Percentiles rank a stretch among this genome's conserved stretches.
Conservation (phyloP, 2,329 filamentous ascomycete genomes). For the Talaromyces funiculosus region DNA sequence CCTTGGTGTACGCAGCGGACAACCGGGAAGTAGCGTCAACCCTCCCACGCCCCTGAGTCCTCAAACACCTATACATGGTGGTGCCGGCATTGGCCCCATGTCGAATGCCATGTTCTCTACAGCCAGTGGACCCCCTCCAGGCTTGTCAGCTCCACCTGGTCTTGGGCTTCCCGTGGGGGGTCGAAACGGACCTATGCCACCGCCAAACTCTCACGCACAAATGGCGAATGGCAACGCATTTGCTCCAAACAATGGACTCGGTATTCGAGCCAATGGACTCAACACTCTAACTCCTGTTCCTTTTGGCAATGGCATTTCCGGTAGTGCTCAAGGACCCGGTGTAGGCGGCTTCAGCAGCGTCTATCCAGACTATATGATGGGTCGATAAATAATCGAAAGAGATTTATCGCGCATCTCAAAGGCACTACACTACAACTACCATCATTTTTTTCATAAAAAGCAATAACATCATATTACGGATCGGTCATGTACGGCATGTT, state of each 20-base stretch:
- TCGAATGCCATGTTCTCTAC: conserved; percentile 60
- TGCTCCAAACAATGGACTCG: conserved; percentile 33
- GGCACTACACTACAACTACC: background rate
- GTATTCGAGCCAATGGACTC: conserved; percentile 32
- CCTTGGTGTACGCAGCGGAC: conserved; percentile 78
- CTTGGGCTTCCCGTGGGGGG: conserved; percentile 43
- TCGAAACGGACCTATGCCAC: conserved; percentile 29
- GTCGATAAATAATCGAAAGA: conserved; percentile 30
- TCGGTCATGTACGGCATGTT: conserved; percentile 40
- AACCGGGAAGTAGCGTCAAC: conserved; percentile 52
- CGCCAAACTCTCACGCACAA: conserved; percentile 25
- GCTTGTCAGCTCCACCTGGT: conserved; percentile 69
- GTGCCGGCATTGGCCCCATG: conserved; percentile 51
- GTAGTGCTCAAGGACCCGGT: conserved; percentile 25
- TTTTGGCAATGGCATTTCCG: conserved; percentile 24
- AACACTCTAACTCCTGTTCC: conserved; percentile 27
- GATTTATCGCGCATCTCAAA: background rate
- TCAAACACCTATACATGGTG: conserved; percentile 51
- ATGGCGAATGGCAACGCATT: conserved; percentile 29
- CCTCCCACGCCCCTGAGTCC: conserved; percentile 47
- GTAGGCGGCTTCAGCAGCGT: conserved; percentile 33
- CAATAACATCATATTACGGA: conserved; percentile 14
- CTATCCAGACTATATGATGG: conserved; percentile 47
- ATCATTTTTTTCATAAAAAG: background rate
- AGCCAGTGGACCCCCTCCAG: conserved; percentile 73